Evolutionary conservation across 805 yeast species (phyloP), one percentile per base, ranked within the genome.

Genomic region (Barnettozyma vustinii): DNA sequence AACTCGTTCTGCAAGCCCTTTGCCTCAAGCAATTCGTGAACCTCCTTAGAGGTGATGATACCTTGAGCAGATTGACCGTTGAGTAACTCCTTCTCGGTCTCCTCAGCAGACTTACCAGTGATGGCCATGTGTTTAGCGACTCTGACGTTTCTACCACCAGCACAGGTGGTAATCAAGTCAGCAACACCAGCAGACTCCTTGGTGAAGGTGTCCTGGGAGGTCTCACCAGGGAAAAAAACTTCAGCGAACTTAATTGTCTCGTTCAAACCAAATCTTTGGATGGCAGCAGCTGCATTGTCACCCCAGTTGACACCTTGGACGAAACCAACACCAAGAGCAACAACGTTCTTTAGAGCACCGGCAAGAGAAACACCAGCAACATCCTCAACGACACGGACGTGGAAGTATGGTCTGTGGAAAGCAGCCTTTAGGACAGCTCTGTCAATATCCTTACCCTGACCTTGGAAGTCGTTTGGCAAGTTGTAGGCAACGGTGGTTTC

Each of bases 251-350:
- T 79, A 67, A 91, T 86, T 63, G 87, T 88, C 73, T 94, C 99
- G 62, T 84, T 78, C 56, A 94, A 72, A 43, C 99, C 99, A 57
- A 92, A 85, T 73, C 99, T 81, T 91, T 92, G 95, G 61, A 94
- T 83, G 40, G 98, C 99, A 48, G 98, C 85, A 70, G 92, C 90
- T 56, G 99, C 98, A 67, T 94, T 94, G 70, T 90, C 96, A 68
- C 99, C 99, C 99, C 99, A 94, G 55, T 96, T 96, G 55, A 87
- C 77, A 60, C 99, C 99, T 70, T 89, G 96, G 54, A 92, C 98
- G 65, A 94, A 87, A 49, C 99, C 99, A 53, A 95, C 97, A 55
- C 96, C 95, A 63, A 90, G 74, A 35, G 99, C 99, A 54, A 92
- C 92, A 46, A 94, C 87, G 71, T 94, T 94, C 74, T 94, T 94